Evolutionary conservation across 2,329 filamentous ascomycete genomes (phyloP), one percentile per base, ranked within the genome.

Genomic region (Phyllachora maydis): DNA sequence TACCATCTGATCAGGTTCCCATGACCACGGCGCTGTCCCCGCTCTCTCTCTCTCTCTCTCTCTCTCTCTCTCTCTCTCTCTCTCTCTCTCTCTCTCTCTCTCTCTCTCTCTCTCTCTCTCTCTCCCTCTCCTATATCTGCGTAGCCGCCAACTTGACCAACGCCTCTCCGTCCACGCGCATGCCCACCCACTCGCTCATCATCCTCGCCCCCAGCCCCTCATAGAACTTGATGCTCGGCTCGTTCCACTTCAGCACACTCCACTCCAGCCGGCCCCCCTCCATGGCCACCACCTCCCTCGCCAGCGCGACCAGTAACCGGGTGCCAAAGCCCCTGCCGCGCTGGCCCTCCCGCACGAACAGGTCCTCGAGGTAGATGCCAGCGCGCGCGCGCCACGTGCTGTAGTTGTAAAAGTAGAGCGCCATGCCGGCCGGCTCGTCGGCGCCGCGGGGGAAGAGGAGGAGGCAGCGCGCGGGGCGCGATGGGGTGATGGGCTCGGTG

Each of bases 401-500:
- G 51, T 92, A 95, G 50, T 85, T 95, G 58, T 85, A 82, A 47
- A 91, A 95, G 52, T 82, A 93, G 19, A 93, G 50, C 2, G 82
- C 82, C 64, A 93, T 79, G 22, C 75, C 81, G 0, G 67, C 76
- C 1, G 45, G 45, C 18, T 50, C 41, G 8, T 53, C 46, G 5
- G 51, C 46, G 8, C 55, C 48, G 12, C 59, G 49, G 34, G 58
- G 56, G n/a, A n/a, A n/a, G 26, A 85, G 49, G 7, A 90, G 49
- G 16, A 90, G 57, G 23, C 78, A 85, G 30, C 79, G 75, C 11
- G 82, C 76, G 15, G 73, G 78, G n/a, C 52, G 54, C 4, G 46
- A 36, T 2, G 63, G 45, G 1, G 61, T 54, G 23, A 63, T 70
- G 5, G 60, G 46, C 33, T 65, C 65, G 9, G 56, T 59, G 25